Evolutionary conservation across 192 early-diverging fungal species (phyloP).

Genomic region (Backusella westeae): DNA sequence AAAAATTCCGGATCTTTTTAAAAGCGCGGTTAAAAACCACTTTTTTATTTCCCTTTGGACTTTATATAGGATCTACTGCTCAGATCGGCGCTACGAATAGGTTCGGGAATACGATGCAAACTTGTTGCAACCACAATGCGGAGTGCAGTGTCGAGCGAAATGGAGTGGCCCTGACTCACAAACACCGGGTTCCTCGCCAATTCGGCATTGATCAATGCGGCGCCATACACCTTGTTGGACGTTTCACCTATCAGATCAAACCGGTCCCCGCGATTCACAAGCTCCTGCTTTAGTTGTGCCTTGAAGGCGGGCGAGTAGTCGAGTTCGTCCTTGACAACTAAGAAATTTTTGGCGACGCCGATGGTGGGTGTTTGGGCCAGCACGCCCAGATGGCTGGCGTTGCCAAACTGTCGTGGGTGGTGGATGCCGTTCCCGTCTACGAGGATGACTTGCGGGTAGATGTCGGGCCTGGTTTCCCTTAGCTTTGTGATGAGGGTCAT

Average conservation of each 20-base stretch:
- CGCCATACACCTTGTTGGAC: constrained; percentile 47
- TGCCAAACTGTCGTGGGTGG: constrained; percentile 87
- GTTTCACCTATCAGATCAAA: constrained; percentile 39
- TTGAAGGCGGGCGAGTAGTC: constrained; percentile 42
- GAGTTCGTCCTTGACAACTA: constrained; percentile 60
- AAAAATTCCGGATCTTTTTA: neutral
- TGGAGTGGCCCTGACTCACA: constrained; percentile 81
- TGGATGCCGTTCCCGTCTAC: constrained; percentile 86
- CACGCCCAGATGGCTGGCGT: constrained; percentile 83
- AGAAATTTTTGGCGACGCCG: constrained; percentile 89
- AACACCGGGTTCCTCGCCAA: constrained; percentile 77
- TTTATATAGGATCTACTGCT: constrained; percentile 53
- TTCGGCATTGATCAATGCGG: constrained; percentile 45
- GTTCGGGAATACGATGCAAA: constrained; percentile 78
- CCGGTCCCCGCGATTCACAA: constrained; percentile 39
- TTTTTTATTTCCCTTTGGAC: neutral
- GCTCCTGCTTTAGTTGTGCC: constrained; percentile 31
- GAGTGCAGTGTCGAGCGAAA: constrained; percentile 71
- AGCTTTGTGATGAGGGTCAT: constrained; percentile 54
- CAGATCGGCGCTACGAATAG: constrained; percentile 85
- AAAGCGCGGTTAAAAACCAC: neutral
- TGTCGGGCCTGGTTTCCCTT: constrained; percentile 41
- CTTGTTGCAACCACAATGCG: constrained; percentile 60
- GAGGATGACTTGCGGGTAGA: constrained; percentile 75
- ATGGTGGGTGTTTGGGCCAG: constrained; percentile 72